These are phyloP conservation scores for Didymella glomerata DNA, from an alignment of 2,329 filamentous ascomycete genomes.

Conservation along the genomic window DNA sequence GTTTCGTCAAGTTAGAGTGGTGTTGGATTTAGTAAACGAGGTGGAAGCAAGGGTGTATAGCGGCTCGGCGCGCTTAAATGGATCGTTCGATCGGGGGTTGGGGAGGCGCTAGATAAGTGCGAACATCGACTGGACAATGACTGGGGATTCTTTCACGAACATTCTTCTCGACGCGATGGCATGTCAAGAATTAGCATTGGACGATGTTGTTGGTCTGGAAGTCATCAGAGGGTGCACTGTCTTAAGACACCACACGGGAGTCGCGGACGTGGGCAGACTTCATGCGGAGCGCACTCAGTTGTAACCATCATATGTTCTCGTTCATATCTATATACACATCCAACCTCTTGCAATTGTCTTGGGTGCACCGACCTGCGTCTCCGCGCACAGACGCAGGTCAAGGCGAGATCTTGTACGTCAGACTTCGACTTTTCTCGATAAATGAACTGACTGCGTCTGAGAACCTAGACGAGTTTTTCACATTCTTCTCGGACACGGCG, in stretches of 20 bases:
- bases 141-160: neutral
- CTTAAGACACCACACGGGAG: neutral
- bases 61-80: slow-evolving; percentile 16
- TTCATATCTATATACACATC: neutral
- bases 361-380: neutral
- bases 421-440: slow-evolving; percentile 10
- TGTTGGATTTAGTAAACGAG: slow-evolving; percentile 11
- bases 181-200: neutral
- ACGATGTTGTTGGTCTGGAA: neutral
- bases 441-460: slow-evolving; percentile 18
- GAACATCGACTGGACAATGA: neutral
- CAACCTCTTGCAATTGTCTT: neutral
- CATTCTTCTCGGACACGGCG: neutral
- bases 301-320: neutral
- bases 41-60: slow-evolving; percentile 19
- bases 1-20: slow-evolving; percentile 3
- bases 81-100: slow-evolving; percentile 3
- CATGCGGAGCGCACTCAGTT: neutral
- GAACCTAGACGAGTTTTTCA: neutral
- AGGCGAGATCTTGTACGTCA: slow-evolving; percentile 24
- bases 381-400: neutral
- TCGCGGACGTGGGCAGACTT: neutral
- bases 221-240: too few relatives aligned
- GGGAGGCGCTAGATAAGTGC: slow-evolving; percentile 3
- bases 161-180: too few relatives aligned